Evolutionary conservation across 1,284 basidiomycete genomes (phyloP).

Genomic region (Ustilago shanxiensis): DNA sequence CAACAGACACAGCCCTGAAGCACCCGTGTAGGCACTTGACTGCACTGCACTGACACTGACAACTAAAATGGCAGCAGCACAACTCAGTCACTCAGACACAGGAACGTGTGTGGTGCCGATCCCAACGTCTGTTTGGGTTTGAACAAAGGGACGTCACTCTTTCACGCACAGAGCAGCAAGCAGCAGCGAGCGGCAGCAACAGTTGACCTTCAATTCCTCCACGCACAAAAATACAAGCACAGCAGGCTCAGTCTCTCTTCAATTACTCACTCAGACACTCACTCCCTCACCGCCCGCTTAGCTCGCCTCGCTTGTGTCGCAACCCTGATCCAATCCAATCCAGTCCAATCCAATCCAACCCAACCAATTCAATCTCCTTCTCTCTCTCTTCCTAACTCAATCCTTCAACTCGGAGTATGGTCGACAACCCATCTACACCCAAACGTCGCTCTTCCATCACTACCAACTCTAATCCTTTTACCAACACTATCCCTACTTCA

Average conservation of each 20-base stretch:
- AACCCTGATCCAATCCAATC: conserved; percentile 20
- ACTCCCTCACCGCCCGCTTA: not conserved
- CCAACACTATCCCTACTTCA: conserved; percentile 3
- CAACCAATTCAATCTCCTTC: not conserved
- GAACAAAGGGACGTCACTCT: not conserved
- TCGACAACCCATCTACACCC: conserved; percentile 13
- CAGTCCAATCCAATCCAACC: too few species aligned
- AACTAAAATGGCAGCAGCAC: too few species aligned
- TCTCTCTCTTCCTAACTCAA: not conserved
- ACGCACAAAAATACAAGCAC: not conserved
- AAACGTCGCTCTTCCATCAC: conserved; percentile 3
- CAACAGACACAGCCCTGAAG: not conserved
- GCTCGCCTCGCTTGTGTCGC: conserved; percentile 1
- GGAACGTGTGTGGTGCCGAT: too few species aligned
- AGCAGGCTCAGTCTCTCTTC: not conserved
- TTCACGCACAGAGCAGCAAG: conserved; percentile 1
- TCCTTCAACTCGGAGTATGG: conserved; percentile 27
- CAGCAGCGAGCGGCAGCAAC: not conserved
- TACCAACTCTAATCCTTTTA: not conserved
- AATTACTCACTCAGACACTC: not conserved
- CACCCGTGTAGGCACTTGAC: not conserved
- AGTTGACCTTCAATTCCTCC: too few species aligned
- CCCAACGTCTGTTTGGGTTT: not conserved
- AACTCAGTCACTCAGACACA: too few species aligned
- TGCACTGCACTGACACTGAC: too few species aligned